Evolutionary conservation across 2,329 filamentous ascomycete species (phyloP).

Genomic region (Aspergillus sp.): DNA sequence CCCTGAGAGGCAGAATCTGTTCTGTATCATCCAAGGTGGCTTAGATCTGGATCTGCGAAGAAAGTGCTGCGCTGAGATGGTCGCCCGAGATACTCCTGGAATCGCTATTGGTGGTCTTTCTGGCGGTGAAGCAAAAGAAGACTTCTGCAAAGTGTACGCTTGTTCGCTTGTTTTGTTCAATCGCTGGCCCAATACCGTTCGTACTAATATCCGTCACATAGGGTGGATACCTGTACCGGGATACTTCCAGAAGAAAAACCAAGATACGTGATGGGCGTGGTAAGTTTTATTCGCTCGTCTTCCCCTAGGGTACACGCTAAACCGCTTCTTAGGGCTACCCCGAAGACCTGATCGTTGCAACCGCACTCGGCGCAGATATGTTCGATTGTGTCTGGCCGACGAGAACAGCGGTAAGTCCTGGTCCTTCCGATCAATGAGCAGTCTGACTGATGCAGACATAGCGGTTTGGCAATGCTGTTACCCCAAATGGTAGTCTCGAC

Average conservation of each 20-base stretch:
- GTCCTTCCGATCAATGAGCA: not conserved
- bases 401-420: constrained; percentile 62
- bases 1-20: constrained; percentile 79
- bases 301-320: not conserved
- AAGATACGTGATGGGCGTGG: constrained; percentile 98
- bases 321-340: constrained; percentile 63
- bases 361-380: constrained; percentile 95
- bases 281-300: constrained; percentile 25
- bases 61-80: constrained; percentile 81
- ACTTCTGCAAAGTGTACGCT: constrained; percentile 73
- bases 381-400: constrained; percentile 99
- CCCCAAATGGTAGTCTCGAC: constrained; percentile 72
- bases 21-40: constrained; percentile 97
- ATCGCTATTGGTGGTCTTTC: constrained; percentile 94
- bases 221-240: constrained; percentile 73
- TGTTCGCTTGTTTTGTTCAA: constrained; percentile 1
- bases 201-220: constrained; percentile 17
- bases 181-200: not conserved
- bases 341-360: constrained; percentile 87
- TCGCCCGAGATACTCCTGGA: constrained; percentile 82
- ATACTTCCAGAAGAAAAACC: constrained; percentile 85
- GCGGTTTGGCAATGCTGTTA: constrained; percentile 91
- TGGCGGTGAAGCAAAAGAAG: constrained; percentile 87
- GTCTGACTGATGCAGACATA: constrained; percentile 19
- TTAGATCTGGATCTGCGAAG: constrained; percentile 78